Percentiles rank a stretch among this genome's conserved stretches.
Evolutionary conservation across 441 rosid species (phyloP).

Genomic region (Euphorbia corollata): DNA sequence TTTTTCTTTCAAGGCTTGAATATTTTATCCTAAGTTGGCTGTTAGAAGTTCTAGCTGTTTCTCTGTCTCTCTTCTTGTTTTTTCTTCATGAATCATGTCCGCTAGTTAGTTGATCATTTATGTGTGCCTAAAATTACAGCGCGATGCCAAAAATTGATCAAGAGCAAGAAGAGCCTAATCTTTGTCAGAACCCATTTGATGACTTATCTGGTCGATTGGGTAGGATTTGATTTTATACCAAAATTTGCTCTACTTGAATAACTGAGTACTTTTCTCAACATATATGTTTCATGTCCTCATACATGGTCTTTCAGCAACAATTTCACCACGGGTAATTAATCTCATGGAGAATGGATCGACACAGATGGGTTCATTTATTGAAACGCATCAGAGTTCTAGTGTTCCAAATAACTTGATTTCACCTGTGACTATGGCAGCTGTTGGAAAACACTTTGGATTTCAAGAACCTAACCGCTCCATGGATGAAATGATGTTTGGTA

Average conservation of each 20-base stretch:
- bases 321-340: conserved; percentile 28
- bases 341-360: conserved; percentile 29
- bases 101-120: not conserved
- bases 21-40: conserved; percentile 6
- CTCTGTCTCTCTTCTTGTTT: no score
- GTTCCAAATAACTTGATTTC: conserved; percentile 44
- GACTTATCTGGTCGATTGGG: conserved; percentile 50
- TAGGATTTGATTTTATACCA: conserved; percentile 29
- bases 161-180: conserved; percentile 44
- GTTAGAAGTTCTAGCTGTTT: no score
- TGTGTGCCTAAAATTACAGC: conserved; percentile 28
- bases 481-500: conserved; percentile 34
- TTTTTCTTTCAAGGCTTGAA: conserved; percentile 2
- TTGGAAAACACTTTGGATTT: conserved; percentile 34
- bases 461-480: conserved; percentile 30
- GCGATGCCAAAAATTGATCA: conserved; percentile 38
- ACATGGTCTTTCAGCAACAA: conserved; percentile 22
- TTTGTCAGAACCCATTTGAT: conserved; percentile 40
- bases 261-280: conserved; percentile 17
- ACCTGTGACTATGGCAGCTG: conserved; percentile 32
- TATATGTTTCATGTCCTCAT: conserved; percentile 10
- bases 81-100: no score
- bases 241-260: conserved; percentile 13
- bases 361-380: conserved; percentile 30
- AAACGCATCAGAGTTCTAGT: conserved; percentile 41